Percentiles rank a stretch among this genome's conserved stretches.
Conservation (phyloP, 75 land plant species). For the Larix kaempferi region DNA sequence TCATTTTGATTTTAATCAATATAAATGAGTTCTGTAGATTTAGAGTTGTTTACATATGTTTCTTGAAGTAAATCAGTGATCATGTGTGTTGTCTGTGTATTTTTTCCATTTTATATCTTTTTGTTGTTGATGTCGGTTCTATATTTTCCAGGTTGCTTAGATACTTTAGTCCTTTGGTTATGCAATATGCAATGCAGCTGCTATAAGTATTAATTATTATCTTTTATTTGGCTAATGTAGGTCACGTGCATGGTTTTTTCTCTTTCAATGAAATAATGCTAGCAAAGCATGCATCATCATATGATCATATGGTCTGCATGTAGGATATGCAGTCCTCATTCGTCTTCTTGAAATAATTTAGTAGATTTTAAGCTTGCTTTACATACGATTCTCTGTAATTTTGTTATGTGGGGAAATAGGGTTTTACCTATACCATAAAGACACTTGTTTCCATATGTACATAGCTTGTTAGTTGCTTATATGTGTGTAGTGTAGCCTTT, state of each 20-base stretch:
- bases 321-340: neutral
- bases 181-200: neutral
- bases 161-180: neutral
- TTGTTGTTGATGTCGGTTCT: neutral
- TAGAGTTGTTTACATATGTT: neutral
- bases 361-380: neutral
- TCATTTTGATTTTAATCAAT: neutral
- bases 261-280: neutral
- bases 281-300: neutral
- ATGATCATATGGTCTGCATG: neutral
- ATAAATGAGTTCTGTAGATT: neutral
- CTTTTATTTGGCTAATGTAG: neutral
- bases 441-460: neutral
- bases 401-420: neutral
- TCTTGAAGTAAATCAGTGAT: neutral
- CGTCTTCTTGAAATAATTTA: no score
- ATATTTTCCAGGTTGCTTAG: neutral
- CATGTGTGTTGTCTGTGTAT: neutral
- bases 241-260: neutral
- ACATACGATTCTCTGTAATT: neutral
- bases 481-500: no score
- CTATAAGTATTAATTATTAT: neutral
- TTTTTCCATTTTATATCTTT: neutral
- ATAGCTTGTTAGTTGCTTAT: no score
- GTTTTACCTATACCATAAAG: neutral